A percentile compares a stretch with the other conserved stretches of the same genome.
These are phyloP conservation scores for Rhodotorula toruloides DNA, from an alignment of 768 basidiomycete species.

Conservation along the genomic window DNA sequence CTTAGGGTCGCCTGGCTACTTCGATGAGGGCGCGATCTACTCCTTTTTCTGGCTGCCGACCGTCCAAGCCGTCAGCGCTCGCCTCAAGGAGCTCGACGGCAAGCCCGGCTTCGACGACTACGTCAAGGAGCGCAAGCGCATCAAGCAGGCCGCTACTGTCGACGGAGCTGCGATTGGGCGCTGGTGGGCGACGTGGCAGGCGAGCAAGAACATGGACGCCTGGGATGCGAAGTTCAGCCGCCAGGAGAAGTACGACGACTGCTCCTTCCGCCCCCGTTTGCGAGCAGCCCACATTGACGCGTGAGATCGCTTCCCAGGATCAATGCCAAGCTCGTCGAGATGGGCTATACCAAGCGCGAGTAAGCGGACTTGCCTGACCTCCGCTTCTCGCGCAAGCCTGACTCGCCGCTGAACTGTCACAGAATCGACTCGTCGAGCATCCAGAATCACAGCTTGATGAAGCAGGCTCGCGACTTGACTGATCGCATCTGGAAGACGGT, in stretches of 20 bases:
- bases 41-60: constrained; percentile 7
- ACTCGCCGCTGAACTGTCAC: no score
- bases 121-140: neutral
- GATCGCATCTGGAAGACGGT: constrained; percentile 16
- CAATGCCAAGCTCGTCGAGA: constrained; percentile 9
- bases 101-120: neutral
- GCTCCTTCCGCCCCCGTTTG: neutral
- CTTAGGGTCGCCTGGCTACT: neutral
- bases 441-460: neutral
- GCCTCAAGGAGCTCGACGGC: constrained; percentile 3
- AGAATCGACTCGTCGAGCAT: neutral
- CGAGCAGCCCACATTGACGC: no score
- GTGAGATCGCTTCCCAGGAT: no score
- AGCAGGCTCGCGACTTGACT: constrained; percentile 3
- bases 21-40: neutral
- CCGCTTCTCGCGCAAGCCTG: no score
- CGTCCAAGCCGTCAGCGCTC: neutral
- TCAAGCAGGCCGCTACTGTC: neutral
- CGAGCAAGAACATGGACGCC: neutral
- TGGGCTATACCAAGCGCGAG: constrained; percentile 11
- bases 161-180: neutral
- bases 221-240: neutral
- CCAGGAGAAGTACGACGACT: neutral
- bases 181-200: neutral
- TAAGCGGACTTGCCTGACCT: neutral